Evolutionary conservation across 768 basidiomycete genomes (phyloP).

Genomic region (Mycena latifolia): DNA sequence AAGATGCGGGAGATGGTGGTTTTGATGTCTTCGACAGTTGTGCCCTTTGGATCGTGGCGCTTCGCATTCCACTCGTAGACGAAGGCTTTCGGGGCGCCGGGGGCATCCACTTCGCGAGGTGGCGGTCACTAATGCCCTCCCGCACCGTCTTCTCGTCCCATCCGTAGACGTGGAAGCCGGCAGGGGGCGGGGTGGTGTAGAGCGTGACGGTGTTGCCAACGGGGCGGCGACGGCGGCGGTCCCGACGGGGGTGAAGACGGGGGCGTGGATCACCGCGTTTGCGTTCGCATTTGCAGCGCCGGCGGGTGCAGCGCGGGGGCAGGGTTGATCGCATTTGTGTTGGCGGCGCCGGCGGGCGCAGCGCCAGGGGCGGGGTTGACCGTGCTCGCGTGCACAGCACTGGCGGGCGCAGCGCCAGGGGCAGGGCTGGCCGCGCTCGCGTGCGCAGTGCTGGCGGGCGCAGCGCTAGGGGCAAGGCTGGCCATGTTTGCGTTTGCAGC

Average conservation of each 20-base stretch:
- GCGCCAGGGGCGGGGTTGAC: too few relatives aligned
- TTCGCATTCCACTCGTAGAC: background rate
- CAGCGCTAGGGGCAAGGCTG: too few relatives aligned
- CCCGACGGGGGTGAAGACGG: background rate
- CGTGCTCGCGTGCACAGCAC: too few relatives aligned
- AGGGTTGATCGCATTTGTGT: too few relatives aligned
- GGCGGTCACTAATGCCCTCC: background rate
- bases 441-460: too few relatives aligned
- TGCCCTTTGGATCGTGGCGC: background rate
- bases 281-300: too few relatives aligned
- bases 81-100: background rate
- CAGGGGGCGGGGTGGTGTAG: background rate
- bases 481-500: too few relatives aligned
- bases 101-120: background rate
- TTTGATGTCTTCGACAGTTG: background rate
- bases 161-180: background rate
- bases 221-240: background rate
- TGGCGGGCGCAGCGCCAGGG: too few relatives aligned
- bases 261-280: background rate
- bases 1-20: background rate
- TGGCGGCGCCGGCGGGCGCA: too few relatives aligned
- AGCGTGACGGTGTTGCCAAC: background rate
- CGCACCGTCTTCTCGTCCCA: background rate
- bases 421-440: too few relatives aligned
- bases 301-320: background rate